Percentiles rank a stretch among this genome's conserved stretches.
Evolutionary conservation across 768 basidiomycete species (phyloP).

Genomic region (Trametes maxima): DNA sequence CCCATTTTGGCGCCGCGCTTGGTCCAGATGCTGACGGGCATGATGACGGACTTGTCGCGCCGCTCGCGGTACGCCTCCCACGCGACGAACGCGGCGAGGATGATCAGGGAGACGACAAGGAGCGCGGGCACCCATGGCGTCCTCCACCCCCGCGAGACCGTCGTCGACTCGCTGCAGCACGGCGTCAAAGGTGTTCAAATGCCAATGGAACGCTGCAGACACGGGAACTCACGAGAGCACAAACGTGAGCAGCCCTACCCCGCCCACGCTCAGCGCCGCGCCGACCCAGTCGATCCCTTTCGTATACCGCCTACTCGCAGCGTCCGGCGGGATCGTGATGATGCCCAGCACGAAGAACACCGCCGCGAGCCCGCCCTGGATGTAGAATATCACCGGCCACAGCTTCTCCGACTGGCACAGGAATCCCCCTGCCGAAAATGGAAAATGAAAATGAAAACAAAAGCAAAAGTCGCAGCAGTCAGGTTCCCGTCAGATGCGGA

Average conservation of each 20-base stretch:
- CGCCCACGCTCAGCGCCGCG: slow-evolving; percentile 35
- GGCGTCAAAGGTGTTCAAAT: slow-evolving; percentile 2
- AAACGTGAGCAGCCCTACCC: slow-evolving; percentile 38
- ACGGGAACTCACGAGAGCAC: slow-evolving; percentile 33
- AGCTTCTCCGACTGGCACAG: slow-evolving; percentile 35
- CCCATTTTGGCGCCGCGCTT: slow-evolving; percentile 35
- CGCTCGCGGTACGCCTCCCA: slow-evolving; percentile 37
- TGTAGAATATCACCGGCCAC: slow-evolving; percentile 39
- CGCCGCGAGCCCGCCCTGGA: slow-evolving; percentile 36
- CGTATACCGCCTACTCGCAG: slow-evolving; percentile 27
- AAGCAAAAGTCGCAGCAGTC: too few species aligned
- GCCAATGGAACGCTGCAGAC: slow-evolving; percentile 8
- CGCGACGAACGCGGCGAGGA: slow-evolving; percentile 32
- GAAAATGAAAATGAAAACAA: too few species aligned
- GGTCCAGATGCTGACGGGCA: slow-evolving; percentile 39
- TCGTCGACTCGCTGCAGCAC: slow-evolving; percentile 33
- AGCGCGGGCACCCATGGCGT: slow-evolving; percentile 37
- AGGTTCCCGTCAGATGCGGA: not conserved
- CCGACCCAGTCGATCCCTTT: slow-evolving; percentile 42
- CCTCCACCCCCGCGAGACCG: slow-evolving; percentile 36
- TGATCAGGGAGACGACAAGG: slow-evolving; percentile 31
- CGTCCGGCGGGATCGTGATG: slow-evolving; percentile 27
- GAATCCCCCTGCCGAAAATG: slow-evolving; percentile 32
- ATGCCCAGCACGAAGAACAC: slow-evolving; percentile 33
- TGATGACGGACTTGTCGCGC: slow-evolving; percentile 31